These are phyloP conservation scores for Penicillium parvum DNA, from an alignment of 495 filamentous ascomycete species.

Conservation along the genomic window DNA sequence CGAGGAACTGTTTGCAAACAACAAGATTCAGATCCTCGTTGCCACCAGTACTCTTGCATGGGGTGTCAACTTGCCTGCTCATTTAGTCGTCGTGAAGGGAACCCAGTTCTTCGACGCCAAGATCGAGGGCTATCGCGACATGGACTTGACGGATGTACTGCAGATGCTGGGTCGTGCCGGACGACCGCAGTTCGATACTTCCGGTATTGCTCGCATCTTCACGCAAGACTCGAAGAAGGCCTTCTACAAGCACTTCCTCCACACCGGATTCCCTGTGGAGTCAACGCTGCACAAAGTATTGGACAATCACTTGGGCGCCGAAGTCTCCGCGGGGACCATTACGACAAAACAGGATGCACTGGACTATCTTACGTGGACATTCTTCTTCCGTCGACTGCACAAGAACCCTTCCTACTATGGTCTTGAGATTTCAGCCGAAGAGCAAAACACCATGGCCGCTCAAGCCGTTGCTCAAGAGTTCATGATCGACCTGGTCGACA, in stretches of 20 bases:
- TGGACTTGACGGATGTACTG: slow-evolving; percentile 97
- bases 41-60: slow-evolving; percentile 97
- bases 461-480: slow-evolving; percentile 83
- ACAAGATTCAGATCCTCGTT: slow-evolving; percentile 95
- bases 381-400: slow-evolving; percentile 95
- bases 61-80: slow-evolving; percentile 97
- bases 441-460: slow-evolving; percentile 84
- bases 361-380: slow-evolving; percentile 98
- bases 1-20: slow-evolving; percentile 93
- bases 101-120: slow-evolving; percentile 99
- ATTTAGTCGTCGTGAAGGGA: slow-evolving; percentile 96
- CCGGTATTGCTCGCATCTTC: slow-evolving; percentile 93
- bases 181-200: slow-evolving; percentile 92
- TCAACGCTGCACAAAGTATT: slow-evolving; percentile 93
- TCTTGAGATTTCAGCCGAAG: slow-evolving; percentile 86
- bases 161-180: slow-evolving; percentile 98
- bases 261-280: slow-evolving; percentile 97
- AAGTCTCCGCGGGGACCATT: slow-evolving; percentile 91
- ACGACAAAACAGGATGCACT: slow-evolving; percentile 92
- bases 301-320: slow-evolving; percentile 94
- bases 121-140: slow-evolving; percentile 95
- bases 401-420: slow-evolving; percentile 99
- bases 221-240: slow-evolving; percentile 97
- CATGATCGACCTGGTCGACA: slow-evolving; percentile 87
- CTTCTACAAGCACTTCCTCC: slow-evolving; percentile 99